phyloP scores from a whole-genome alignment of 805 yeast genomes.

The Saturnispora halmiae region DNA sequence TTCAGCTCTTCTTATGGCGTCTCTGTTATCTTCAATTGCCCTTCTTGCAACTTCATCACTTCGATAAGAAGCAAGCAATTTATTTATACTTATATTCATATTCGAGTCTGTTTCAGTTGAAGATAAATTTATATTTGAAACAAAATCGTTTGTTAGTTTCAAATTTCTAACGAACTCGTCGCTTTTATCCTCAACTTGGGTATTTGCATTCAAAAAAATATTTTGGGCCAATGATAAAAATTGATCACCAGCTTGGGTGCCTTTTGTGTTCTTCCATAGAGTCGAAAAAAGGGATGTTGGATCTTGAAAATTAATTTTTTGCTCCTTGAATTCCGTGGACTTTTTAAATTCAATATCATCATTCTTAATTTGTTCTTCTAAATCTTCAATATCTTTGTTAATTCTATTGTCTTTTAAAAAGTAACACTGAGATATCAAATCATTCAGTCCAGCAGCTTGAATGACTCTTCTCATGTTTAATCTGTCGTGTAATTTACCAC shows the following conservation, averaged over 20 bases:
- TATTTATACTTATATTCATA: slow-evolving; percentile 67
- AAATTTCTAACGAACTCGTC: slow-evolving; percentile 46
- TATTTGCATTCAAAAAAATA: slow-evolving; percentile 40
- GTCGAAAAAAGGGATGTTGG: slow-evolving; percentile 61
- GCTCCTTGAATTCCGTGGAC: slow-evolving; percentile 30
- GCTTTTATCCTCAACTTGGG: slow-evolving; percentile 18
- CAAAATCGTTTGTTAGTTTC: slow-evolving; percentile 45
- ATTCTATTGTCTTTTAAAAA: slow-evolving; percentile 36
- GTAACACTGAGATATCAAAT: slow-evolving; percentile 29
- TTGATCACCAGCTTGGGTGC: slow-evolving; percentile 50
- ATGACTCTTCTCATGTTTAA: slow-evolving; percentile 40
- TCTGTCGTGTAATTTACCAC: slow-evolving; percentile 30
- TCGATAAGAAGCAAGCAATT: slow-evolving; percentile 58
- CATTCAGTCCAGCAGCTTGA: slow-evolving; percentile 33
- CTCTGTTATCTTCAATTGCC: slow-evolving; percentile 44
- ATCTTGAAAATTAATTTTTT: slow-evolving; percentile 51
- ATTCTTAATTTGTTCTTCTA: slow-evolving; percentile 31
- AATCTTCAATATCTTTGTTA: slow-evolving; percentile 35
- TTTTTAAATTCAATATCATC: slow-evolving; percentile 36
- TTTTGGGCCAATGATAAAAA: slow-evolving; percentile 60
- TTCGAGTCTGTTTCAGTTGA: slow-evolving; percentile 53
- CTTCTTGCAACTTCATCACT: slow-evolving; percentile 81
- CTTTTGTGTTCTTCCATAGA: slow-evolving; percentile 47
- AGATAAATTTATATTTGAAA: slow-evolving; percentile 45
- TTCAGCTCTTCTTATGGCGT: slow-evolving; percentile 30